Base-by-base conservation (phyloP, 345 rosid genomes). In the Brassica cretica region DNA sequence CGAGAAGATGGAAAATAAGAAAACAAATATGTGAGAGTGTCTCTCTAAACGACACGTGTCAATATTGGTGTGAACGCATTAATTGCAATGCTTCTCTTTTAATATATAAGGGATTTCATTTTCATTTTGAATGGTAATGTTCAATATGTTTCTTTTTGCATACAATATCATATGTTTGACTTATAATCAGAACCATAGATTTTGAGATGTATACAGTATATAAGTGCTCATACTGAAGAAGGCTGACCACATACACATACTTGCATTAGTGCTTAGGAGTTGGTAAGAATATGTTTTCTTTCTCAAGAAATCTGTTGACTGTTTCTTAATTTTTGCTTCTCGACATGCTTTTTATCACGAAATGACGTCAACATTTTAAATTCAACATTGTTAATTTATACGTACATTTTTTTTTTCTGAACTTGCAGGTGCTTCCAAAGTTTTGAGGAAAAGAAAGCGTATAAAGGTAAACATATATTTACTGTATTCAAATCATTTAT, bases 71-170 rank as follows among this genome's bases (percentile, higher is more conserved):
- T 32, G 8, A 32, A 32, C 35, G 35, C 35, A 32, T 32, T 32
- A 32, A 32, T 32, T 32, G 8, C 35, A 32, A 32, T 32, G 8
- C 35, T 32, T 5, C 7, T 32, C 35, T 32, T 32, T 32, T 32
- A 32, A 32, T 32, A 32, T 32, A 32, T 32, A 32, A 32, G 1
- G 0, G 30, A 24, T 30, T 7, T 39, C 5, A 64, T 35, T 15
- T 65, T 35, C 39, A 16, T 35, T 35, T 65, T 65, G 29, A 35
- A 15, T 65, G 68, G 27, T 15, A 65, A 65, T 65, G 2, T 32
- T 16, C 14, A 37, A 64, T 64, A 33, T 64, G 46, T 64, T 64
- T 64, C 49, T 62, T 33, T 64, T 64, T 8, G 49, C 10, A 64
- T 32, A 25, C 68, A 64, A 8, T 33, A 33, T 16, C 25, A 32